Evolutionary conservation across 768 basidiomycete genomes (phyloP).

Genomic region (Tephrocybe rancida): DNA sequence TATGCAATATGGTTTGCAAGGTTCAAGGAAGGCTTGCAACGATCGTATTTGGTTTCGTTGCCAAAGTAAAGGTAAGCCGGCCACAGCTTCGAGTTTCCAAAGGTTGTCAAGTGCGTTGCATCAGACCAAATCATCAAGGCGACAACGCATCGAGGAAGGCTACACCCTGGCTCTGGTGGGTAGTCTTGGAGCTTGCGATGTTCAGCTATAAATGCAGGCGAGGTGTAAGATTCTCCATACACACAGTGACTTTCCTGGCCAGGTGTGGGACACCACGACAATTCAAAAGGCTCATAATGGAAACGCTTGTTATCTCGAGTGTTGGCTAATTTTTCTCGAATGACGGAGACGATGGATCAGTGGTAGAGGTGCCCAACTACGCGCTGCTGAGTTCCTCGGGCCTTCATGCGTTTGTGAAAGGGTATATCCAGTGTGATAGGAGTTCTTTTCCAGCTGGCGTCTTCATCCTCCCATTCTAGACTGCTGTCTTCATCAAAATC

Average conservation of each 20-base stretch:
- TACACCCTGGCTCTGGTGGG: constrained; percentile 9
- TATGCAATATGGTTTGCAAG: constrained; percentile 30
- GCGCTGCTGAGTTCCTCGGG: not conserved
- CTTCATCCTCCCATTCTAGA: constrained; percentile 10
- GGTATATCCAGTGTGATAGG: constrained; percentile 10
- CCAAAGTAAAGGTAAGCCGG: constrained; percentile 38
- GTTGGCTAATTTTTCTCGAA: constrained; percentile 14
- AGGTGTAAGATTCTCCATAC: constrained; percentile 18
- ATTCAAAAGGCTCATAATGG: constrained; percentile 21
- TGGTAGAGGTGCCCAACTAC: constrained; percentile 17
- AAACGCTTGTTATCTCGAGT: not conserved
- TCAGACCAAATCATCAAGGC: constrained; percentile 30
- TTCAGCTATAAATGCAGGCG: constrained; percentile 13
- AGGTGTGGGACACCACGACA: constrained; percentile 12
- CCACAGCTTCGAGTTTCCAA: constrained; percentile 32
- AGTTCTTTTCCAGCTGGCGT: constrained; percentile 15
- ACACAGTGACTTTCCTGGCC: constrained; percentile 3
- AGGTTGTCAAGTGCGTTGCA: constrained; percentile 28
- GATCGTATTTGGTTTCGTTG: constrained; percentile 34
- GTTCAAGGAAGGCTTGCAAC: constrained; percentile 20
- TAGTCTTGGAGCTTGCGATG: constrained; percentile 7
- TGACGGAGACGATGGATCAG: constrained; percentile 16
- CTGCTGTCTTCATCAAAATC: not conserved
- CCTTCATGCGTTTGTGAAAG: not conserved
- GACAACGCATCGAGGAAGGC: constrained; percentile 17